Base-by-base conservation (phyloP, 2,329 filamentous ascomycete species). In the Pseudocercospora cruenta region DNA sequence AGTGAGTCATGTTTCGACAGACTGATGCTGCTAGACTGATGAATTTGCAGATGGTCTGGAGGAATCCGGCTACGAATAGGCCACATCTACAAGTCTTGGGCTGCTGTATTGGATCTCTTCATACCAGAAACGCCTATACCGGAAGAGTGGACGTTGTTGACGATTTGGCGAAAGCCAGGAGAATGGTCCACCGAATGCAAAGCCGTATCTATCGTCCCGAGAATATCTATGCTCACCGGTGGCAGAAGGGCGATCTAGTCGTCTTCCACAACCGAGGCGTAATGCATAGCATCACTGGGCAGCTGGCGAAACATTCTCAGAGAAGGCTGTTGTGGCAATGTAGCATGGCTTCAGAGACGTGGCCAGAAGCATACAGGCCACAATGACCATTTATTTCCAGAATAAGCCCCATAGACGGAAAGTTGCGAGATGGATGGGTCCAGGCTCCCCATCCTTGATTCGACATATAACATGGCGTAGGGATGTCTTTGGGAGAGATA, bases 241-340 rank as follows among this genome's bases (percentile, higher is more conserved):
- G 75, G 74, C 63, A 71, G 19, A 72, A 75, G 51, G 75, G 75
- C 14, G 76, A 78, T 60, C 58, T 77, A 8, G 75, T 77, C 0
- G 73, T 77, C 22, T 76, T 76, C 62, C 74, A 77, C 64, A 78
- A 78, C 62, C 68, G 73, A 36, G 76, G 76, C 0, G 76, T 77
- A 7, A 70, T 73, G 73, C 77, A 78, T 61, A 74, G 69, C 43
- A 77, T 78, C 54, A 75, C 75, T 7, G 76, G 77, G 0, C 69
- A 76, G 51, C 53, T 75, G 26, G 64, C 36, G 14, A 49, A 62
- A 8, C 60, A 63, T 31, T 60, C 65, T n/a, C 72, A 74, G 19
- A 51, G 60, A 65, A 71, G 76, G 24, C 28, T 77, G 58, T 62
- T 78, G 63, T 78, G 76, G 75, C 76, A 78, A 60, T 67, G 64